A percentile compares a stretch with the other conserved stretches of the same genome.
phyloP scores from a whole-genome alignment of 140 eudicot genomes.

The Oenanthe javanica region DNA sequence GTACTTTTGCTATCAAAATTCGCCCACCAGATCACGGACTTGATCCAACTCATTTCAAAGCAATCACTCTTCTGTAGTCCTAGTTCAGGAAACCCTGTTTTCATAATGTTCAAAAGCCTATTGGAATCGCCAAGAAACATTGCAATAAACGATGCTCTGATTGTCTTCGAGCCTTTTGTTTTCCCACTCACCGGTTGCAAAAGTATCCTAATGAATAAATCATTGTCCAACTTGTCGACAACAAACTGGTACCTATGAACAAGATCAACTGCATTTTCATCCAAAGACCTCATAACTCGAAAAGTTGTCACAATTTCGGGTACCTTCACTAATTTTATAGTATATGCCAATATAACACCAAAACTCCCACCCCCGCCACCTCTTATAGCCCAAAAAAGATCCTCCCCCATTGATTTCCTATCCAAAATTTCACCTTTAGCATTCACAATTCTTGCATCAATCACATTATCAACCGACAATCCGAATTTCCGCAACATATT shows the following conservation, averaged over 20 bases:
- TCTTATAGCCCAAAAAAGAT: conserved; percentile 38
- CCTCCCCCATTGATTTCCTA: conserved; percentile 30
- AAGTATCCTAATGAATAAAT: conserved; percentile 22
- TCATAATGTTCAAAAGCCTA: conserved; percentile 9
- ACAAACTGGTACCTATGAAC: conserved; percentile 28
- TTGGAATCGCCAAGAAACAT: conserved; percentile 30
- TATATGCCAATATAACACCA: conserved; percentile 2
- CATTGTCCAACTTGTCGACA: conserved; percentile 12
- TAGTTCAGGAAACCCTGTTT: conserved; percentile 26
- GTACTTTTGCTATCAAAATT: conserved; percentile 1
- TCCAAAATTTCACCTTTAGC: conserved; percentile 27
- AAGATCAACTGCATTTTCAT: conserved; percentile 23
- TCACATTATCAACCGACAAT: conserved; percentile 29
- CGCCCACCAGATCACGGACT: conserved; percentile 19
- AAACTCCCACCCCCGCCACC: conserved; percentile 44
- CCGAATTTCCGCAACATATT: conserved; percentile 29
- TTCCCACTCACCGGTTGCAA: conserved; percentile 7
- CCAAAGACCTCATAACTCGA: conserved; percentile 20
- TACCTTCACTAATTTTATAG: conserved; percentile 25
- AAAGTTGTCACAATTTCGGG: conserved; percentile 30
- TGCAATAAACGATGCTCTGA: conserved; percentile 23
- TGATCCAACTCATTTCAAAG: conserved; percentile 29
- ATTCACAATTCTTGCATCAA: conserved; percentile 32
- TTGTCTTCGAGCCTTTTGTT: not conserved
- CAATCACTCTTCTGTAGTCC: conserved; percentile 23